Base-by-base conservation (phyloP, 352 stramenopile genomes). In the Peronospora tabacina region DNA sequence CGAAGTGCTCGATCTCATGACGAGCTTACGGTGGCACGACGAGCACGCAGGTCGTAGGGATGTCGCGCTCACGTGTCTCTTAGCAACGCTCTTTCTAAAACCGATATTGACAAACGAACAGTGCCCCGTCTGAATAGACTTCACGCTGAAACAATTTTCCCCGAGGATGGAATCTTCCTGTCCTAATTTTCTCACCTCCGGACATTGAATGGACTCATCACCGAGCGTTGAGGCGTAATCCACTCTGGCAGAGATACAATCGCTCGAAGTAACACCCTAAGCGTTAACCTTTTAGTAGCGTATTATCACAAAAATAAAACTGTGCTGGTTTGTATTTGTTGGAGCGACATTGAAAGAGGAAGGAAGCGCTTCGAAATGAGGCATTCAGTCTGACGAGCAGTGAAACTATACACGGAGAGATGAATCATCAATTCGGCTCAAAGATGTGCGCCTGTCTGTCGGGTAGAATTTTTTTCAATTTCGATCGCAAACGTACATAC, bases 401-500 rank as follows among this genome's bases (percentile, higher is more conserved):
- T 46, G 39, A 44, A 36, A 53, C 54, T 49, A 29, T 35, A 26
- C 3, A 22, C 40, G 7, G 35, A 19, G 9, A 36, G 49, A 35
- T 11, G 40, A 41, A 56, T 43, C 39, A 34, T 46, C 39, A 41
- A 39, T 40, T 38, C 17, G 13, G 17, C 33, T 49, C 28, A 43
- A 53, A 63, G 48, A 58, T 63, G 45, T 55, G 52, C 28, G 22
- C 35, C 33, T 10, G 35, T n/a, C 35, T 43, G 16, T 28, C 48
- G n/a, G 20, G 10, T 44, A 34, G 35, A 49, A 60, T 58, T 40
- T 13, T 52, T 59, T 40, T 49, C 45, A 49, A 33, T 24, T 38
- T 38, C 57, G 41, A 56, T 57, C 44, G 47, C 16, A 53, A 53
- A 62, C 36, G 26, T 15, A 63, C 40, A 60, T 65, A 65, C 57